Conservation (phyloP, 176 grass and related monocot genomes). For the Zea mays region DNA sequence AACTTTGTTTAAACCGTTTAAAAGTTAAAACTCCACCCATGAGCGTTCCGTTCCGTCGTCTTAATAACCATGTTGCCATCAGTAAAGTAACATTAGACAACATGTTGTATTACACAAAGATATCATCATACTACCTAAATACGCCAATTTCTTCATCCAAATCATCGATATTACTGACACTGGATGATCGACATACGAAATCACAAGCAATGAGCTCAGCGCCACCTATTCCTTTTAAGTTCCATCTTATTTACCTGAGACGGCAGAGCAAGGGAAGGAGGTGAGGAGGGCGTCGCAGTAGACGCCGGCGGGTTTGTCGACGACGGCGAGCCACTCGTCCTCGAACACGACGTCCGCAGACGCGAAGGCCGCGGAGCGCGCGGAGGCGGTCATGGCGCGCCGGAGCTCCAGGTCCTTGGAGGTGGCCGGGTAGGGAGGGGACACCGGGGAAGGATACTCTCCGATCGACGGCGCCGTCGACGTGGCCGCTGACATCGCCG, state of each 20-base stretch:
- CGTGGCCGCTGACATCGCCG: neutral
- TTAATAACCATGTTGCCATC: too few relatives aligned
- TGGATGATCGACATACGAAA: neutral
- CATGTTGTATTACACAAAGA: neutral
- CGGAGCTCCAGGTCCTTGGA: slow-evolving; percentile 89
- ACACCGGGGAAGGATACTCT: slow-evolving; percentile 61
- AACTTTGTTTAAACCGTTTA: too few relatives aligned
- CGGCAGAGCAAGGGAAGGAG: slow-evolving; percentile 36
- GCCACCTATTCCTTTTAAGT: neutral
- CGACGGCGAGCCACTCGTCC: slow-evolving; percentile 76
- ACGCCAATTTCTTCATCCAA: neutral
- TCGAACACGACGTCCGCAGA: slow-evolving; percentile 59
- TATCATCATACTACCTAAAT: neutral
- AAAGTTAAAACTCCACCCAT: too few relatives aligned
- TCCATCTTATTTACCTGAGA: neutral
- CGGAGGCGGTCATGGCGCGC: slow-evolving; percentile 74
- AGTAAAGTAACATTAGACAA: neutral
- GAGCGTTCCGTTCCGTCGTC: too few relatives aligned
- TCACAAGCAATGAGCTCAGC: neutral
- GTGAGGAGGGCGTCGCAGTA: slow-evolving; percentile 85
- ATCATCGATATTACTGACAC: neutral
- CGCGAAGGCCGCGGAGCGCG: slow-evolving; percentile 44
- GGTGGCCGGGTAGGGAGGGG: slow-evolving; percentile 68
- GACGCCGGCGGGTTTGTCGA: slow-evolving; percentile 80
- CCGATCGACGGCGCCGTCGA: slow-evolving; percentile 27